These are phyloP conservation scores for Melanogaster broomeanus DNA, from an alignment of 768 basidiomycete species.

Conservation along the genomic window DNA sequence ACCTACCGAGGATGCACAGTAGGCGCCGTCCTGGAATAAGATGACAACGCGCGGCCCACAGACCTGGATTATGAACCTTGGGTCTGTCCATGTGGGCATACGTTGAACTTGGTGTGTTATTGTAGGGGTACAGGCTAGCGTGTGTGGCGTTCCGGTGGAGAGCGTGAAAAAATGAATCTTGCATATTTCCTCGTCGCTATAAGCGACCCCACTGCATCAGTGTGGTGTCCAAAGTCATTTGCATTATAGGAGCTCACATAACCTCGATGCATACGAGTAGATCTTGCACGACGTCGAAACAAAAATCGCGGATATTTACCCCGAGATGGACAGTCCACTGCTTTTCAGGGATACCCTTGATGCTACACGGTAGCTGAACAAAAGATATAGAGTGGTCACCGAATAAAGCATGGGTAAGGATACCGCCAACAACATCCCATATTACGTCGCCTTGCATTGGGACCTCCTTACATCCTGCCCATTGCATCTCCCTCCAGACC, in stretches of 20 bases:
- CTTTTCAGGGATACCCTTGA: slow-evolving; percentile 12
- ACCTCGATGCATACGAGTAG: slow-evolving; percentile 22
- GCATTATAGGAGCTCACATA: neutral
- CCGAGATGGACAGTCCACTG: slow-evolving; percentile 21
- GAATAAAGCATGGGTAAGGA: slow-evolving; percentile 10
- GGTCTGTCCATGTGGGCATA: neutral
- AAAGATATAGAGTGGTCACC: neutral
- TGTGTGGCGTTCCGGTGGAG: slow-evolving; percentile 15
- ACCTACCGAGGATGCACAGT: neutral
- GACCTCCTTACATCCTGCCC: too few relatives aligned
- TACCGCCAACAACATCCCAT: slow-evolving; percentile 29
- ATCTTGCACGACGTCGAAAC: slow-evolving; percentile 26
- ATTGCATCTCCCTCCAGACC: too few relatives aligned
- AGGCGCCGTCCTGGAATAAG: neutral
- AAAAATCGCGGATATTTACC: slow-evolving; percentile 21
- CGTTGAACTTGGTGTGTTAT: neutral
- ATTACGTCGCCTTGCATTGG: neutral
- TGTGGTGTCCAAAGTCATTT: neutral
- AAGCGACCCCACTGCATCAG: too few relatives aligned
- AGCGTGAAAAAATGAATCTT: slow-evolving; percentile 17
- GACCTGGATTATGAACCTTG: slow-evolving; percentile 18
- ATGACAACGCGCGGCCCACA: slow-evolving; percentile 17
- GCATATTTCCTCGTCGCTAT: neutral
- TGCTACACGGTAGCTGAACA: slow-evolving; percentile 18
- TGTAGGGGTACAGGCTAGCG: slow-evolving; percentile 1